phyloP scores from a whole-genome alignment of 148 eudicot species.

The Chenopodium formosanum region DNA sequence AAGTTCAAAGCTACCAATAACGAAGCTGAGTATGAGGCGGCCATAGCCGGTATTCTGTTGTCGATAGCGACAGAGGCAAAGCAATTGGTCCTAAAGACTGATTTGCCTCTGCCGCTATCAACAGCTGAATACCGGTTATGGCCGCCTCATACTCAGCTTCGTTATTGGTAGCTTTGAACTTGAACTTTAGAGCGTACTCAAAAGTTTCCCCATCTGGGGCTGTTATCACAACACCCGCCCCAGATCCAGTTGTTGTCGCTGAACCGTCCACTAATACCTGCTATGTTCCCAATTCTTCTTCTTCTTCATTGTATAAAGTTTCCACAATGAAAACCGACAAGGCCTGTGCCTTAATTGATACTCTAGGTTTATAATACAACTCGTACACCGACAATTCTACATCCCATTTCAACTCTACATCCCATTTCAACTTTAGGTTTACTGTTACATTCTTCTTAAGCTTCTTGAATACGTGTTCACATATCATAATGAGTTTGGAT shows the following conservation, averaged over 20 bases:
- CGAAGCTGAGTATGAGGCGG: too few species aligned
- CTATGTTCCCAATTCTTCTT: background rate
- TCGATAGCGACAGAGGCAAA: too few species aligned
- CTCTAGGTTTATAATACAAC: background rate
- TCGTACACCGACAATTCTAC: background rate
- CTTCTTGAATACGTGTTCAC: too few species aligned
- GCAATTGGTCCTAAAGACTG: too few species aligned
- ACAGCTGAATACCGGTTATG: background rate
- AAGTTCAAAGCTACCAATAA: too few species aligned
- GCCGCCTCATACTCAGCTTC: background rate
- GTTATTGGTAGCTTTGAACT: background rate
- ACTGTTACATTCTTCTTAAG: too few species aligned
- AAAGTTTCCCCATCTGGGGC: background rate
- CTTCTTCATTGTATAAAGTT: background rate
- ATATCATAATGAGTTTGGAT: too few species aligned
- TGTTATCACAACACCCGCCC: background rate
- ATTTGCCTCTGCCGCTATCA: background rate
- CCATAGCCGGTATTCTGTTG: too few species aligned
- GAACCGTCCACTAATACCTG: background rate
- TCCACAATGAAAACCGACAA: background rate
- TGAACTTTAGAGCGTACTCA: background rate
- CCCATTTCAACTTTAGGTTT: too few species aligned
- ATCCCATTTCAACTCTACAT: too few species aligned
- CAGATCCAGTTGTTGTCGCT: accelerated
- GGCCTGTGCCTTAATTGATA: background rate